Percentiles rank a stretch among this genome's conserved stretches.
Evolutionary conservation across 1,284 basidiomycete genomes (phyloP).

Genomic region (Cryptococcus depauperatus): DNA sequence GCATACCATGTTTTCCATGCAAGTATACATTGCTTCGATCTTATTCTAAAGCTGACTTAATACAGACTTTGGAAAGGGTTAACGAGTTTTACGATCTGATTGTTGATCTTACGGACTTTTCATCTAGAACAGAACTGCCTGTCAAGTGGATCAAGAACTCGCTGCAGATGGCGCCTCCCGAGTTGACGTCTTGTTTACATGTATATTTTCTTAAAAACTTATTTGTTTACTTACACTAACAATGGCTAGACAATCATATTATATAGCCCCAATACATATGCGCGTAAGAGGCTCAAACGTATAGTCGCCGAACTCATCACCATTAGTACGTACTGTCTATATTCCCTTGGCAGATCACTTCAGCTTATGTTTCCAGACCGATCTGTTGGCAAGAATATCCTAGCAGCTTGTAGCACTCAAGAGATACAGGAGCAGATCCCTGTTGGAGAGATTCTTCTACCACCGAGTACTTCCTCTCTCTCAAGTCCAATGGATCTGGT

Average conservation of each 20-base stretch:
- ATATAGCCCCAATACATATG: conserved; percentile 68
- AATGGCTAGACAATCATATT: conserved; percentile 53
- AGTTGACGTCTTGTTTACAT: conserved; percentile 26
- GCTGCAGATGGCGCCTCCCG: conserved; percentile 62
- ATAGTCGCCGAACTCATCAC: conserved; percentile 55
- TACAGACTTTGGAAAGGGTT: conserved; percentile 32
- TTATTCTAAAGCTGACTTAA: conserved; percentile 8
- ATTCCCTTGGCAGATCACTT: neutral
- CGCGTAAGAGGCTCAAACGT: conserved; percentile 63
- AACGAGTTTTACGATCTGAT: conserved; percentile 59
- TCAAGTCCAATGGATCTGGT: conserved; percentile 39
- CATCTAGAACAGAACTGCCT: conserved; percentile 66
- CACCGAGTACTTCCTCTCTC: conserved; percentile 36
- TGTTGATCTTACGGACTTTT: conserved; percentile 73
- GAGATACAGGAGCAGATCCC: conserved; percentile 71
- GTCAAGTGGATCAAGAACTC: conserved; percentile 72
- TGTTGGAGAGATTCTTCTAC: conserved; percentile 46
- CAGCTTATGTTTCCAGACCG: conserved; percentile 46
- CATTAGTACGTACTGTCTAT: conserved; percentile 54
- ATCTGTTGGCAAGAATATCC: conserved; percentile 52
- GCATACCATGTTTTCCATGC: conserved; percentile 76
- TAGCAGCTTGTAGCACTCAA: conserved; percentile 46
- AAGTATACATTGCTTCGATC: conserved; percentile 11
- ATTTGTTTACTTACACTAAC: conserved; percentile 52
- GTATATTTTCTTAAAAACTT: conserved; percentile 34